These are phyloP conservation scores for Tricharina praecox DNA, from an alignment of 495 filamentous ascomycete genomes.

Conservation along the genomic window DNA sequence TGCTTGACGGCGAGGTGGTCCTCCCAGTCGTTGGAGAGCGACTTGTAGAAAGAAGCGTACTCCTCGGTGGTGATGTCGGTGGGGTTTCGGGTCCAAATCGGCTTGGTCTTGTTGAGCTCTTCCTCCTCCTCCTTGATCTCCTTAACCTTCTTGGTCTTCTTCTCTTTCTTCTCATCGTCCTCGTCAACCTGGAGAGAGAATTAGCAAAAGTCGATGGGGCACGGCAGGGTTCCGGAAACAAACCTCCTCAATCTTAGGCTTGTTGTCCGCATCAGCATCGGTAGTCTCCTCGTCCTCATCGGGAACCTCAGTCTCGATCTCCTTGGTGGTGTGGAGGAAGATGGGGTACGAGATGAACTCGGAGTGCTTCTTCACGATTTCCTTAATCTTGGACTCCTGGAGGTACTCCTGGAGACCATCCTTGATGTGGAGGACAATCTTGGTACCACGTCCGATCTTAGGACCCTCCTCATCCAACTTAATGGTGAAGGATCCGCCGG, in stretches of 20 bases:
- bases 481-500: conserved; percentile 94
- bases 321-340: conserved; percentile 97
- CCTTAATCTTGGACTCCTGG: conserved; percentile 98
- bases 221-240: background rate
- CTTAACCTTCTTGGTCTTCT: conserved; percentile 98
- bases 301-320: conserved; percentile 95
- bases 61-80: conserved; percentile 90
- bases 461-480: conserved; percentile 77
- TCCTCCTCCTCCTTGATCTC: conserved; percentile 97
- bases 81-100: conserved; percentile 98
- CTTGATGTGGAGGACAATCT: conserved; percentile 97
- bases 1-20: conserved; percentile 99
- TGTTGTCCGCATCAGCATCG: conserved; percentile 50
- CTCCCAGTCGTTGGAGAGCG: conserved; percentile 98
- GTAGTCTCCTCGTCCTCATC: conserved; percentile 84
- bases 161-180: conserved; percentile 73
- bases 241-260: conserved; percentile 69
- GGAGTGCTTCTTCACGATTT: conserved; percentile 99
- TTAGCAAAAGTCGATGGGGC: background rate
- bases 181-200: conserved; percentile 42
- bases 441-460: conserved; percentile 81
- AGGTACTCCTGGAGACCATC: conserved; percentile 98
- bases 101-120: conserved; percentile 99
- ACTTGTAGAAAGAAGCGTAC: conserved; percentile 99
- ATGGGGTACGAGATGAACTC: conserved; percentile 99